Evolutionary conservation across 768 basidiomycete genomes (phyloP), one percentile per base, ranked within the genome.

Genomic region (Russula virescens): DNA sequence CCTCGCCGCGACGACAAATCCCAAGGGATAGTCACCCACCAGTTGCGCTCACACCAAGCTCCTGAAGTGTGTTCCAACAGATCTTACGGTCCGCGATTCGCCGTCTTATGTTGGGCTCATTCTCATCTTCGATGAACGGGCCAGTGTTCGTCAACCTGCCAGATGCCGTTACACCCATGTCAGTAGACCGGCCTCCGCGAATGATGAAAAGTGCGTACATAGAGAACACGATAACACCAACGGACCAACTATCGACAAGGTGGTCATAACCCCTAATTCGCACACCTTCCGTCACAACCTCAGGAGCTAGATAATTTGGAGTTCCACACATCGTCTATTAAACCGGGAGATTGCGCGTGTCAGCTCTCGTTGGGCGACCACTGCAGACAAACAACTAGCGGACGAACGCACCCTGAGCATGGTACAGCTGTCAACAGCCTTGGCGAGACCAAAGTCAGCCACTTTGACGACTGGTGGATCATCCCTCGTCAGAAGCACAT

Each of bases 401-500:
- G 2, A 2, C 10, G n/a, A 23, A 73, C 84, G 18, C 66, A 92
- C 91, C 66, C 81, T 81, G 14, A 93, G 75, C 81, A 89, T 87
- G 0, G 89, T 92, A 67, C 83, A 71, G 65, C 84, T 86, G 65
- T 91, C 86, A 25, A 91, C 85, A n/a, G 88, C 84, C 72, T 98
- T 99, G 1, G 96, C 95, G 8, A 98, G 82, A 4, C 96, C 96
- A 71, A 97, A 99, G 73, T 98, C 96, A 2, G 96, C 95, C 18
- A 98, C 87, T 71, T 98, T 98, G 68, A 91, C 84, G 1, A 76
- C 73, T 0, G 89, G 89, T 0, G 89, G 89, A 2, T 77, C 66
- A 46, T 86, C 82, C 11, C 71, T 77, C 0, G 93, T 94, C n/a
- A 97, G 73, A 2, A 96, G 81, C 8, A 95, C 84, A 68, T 96